phyloP scores from a whole-genome alignment of 2,329 filamentous ascomycete species.

The Capronia coronata region DNA sequence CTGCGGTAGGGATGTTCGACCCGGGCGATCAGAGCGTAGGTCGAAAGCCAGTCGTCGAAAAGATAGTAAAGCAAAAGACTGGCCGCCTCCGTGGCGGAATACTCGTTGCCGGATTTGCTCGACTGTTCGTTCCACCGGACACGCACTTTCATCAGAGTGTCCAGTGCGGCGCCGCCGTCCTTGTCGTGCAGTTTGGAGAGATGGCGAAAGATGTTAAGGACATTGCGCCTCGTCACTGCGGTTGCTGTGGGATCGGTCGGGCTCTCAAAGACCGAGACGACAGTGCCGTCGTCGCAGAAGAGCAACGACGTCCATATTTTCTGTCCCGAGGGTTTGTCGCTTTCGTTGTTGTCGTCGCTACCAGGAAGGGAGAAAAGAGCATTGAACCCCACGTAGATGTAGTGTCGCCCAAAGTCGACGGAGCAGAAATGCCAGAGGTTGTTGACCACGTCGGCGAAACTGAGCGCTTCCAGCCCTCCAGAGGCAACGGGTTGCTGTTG shows the following conservation, averaged over 20 bases:
- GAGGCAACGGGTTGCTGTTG: neutral
- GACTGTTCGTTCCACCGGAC: constrained; percentile 35
- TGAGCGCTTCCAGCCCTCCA: constrained; percentile 1
- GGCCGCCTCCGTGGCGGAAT: constrained; percentile 45
- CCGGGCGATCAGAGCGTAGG: constrained; percentile 54
- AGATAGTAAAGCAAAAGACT: constrained; percentile 62
- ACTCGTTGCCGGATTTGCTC: constrained; percentile 1
- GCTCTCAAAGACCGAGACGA: constrained; percentile 43
- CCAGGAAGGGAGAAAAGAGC: constrained; percentile 33
- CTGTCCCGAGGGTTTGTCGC: constrained; percentile 13
- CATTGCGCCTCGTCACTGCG: constrained; percentile 48
- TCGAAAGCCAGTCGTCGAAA: constrained; percentile 62
- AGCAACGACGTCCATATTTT: constrained; percentile 55
- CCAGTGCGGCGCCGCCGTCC: constrained; percentile 40
- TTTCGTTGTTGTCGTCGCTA: constrained; percentile 42
- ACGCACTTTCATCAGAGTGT: constrained; percentile 45
- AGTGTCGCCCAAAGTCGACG: constrained; percentile 55
- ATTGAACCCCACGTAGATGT: constrained; percentile 24
- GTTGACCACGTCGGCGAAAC: constrained; percentile 51
- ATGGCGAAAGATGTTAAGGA: constrained; percentile 56
- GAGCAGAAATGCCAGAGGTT: constrained; percentile 71
- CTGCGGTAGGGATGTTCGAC: constrained; percentile 48
- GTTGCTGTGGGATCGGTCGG: constrained; percentile 37
- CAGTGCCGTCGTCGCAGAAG: constrained; percentile 31
- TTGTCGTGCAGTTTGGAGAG: constrained; percentile 50